phyloP scores from a whole-genome alignment of 148 eudicot species.

The Rheum nobile region DNA sequence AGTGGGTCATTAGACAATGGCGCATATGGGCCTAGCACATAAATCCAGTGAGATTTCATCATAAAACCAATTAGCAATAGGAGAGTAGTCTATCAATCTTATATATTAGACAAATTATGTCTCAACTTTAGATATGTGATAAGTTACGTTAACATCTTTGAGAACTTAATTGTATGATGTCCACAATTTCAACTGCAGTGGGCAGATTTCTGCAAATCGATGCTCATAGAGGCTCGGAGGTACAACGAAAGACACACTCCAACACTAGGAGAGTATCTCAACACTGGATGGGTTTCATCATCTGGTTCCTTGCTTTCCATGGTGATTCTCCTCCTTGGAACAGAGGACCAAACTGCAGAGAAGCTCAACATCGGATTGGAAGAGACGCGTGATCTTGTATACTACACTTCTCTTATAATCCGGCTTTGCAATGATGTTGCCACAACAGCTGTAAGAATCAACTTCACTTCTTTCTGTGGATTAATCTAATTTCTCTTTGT shows the following conservation, averaged over 20 bases:
- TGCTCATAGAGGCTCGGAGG: constrained; percentile 39
- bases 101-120: no score
- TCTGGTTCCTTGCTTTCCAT: constrained; percentile 34
- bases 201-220: constrained; percentile 39
- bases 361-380: not conserved
- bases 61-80: no score
- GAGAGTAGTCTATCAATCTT: no score
- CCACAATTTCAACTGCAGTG: constrained; percentile 17
- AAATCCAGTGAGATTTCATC: no score
- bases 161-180: not conserved
- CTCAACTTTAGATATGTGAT: no score
- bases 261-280: constrained; percentile 25
- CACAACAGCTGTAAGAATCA: constrained; percentile 26
- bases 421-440: constrained; percentile 48
- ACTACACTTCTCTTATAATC: constrained; percentile 25
- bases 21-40: no score
- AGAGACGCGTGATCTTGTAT: constrained; percentile 17
- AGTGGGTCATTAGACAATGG: no score
- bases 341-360: constrained; percentile 3
- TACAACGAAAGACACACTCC: constrained; percentile 21
- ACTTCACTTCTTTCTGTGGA: not conserved
- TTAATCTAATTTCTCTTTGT: not conserved
- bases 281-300: constrained; percentile 33
- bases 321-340: constrained; percentile 14
- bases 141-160: not conserved